phyloP scores from a whole-genome alignment of 495 filamentous ascomycete genomes.

The Staphylotrichum longicolle region DNA sequence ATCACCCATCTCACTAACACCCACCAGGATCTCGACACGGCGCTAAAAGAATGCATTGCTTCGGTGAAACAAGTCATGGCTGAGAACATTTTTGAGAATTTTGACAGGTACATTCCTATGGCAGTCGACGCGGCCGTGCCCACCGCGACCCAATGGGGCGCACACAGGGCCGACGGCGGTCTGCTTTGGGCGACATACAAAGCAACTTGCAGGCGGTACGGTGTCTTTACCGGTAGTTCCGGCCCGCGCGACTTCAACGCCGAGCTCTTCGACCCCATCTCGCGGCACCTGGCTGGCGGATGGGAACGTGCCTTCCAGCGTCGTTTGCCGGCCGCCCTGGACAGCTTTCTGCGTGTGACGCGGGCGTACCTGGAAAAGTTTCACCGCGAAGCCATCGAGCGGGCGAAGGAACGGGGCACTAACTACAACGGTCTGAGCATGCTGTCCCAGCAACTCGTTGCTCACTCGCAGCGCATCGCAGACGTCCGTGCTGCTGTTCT shows the following conservation, averaged over 20 bases:
- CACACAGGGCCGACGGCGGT: slow-evolving; percentile 46
- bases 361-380: slow-evolving; percentile 33
- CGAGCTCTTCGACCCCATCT: slow-evolving; percentile 53
- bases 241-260: slow-evolving; percentile 51
- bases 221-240: slow-evolving; percentile 35
- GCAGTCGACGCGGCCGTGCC: slow-evolving; percentile 40
- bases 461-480: slow-evolving; percentile 36
- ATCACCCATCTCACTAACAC: slow-evolving; percentile 4
- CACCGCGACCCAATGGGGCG: slow-evolving; percentile 53
- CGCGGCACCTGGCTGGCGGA: slow-evolving; percentile 47
- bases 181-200: slow-evolving; percentile 58
- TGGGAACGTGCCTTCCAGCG: slow-evolving; percentile 59
- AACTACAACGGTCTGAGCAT: slow-evolving; percentile 31
- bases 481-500: slow-evolving; percentile 34
- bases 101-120: slow-evolving; percentile 34
- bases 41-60: slow-evolving; percentile 34
- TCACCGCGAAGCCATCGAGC: slow-evolving; percentile 37
- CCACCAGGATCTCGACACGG: slow-evolving; percentile 35
- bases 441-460: slow-evolving; percentile 42
- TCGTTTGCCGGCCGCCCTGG: slow-evolving; percentile 29
- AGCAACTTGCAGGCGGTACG: slow-evolving; percentile 54
- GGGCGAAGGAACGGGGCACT: slow-evolving; percentile 22
- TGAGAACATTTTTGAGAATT: slow-evolving; percentile 49
- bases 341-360: slow-evolving; percentile 14
- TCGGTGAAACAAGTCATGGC: slow-evolving; percentile 41